phyloP scores from a whole-genome alignment of 1,284 basidiomycete genomes.

The Ganoderma lingzhi region DNA sequence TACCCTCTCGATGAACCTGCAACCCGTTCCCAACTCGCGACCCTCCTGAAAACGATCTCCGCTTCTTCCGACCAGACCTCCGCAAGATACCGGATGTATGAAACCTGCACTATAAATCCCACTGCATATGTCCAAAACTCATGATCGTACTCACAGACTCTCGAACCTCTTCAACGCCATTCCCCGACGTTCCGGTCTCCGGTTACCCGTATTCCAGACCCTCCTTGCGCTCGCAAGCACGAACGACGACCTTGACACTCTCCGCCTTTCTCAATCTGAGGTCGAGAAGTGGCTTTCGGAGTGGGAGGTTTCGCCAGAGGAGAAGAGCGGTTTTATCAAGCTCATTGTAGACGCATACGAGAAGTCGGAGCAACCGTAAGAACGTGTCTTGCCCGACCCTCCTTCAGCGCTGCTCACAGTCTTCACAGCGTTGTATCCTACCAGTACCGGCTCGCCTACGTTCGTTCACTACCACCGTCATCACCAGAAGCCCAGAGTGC shows the following conservation, averaged over 20 bases:
- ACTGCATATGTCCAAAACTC: constrained; percentile 15
- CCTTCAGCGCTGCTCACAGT: not conserved
- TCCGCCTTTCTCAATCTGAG: constrained; percentile 69
- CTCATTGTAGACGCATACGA: constrained; percentile 70
- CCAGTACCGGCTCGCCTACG: constrained; percentile 67
- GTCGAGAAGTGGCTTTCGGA: constrained; percentile 81
- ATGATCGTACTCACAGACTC: constrained; percentile 56
- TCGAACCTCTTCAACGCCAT: constrained; percentile 90
- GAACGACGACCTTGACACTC: constrained; percentile 75
- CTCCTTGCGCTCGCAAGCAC: constrained; percentile 72
- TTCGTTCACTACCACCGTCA: constrained; percentile 64
- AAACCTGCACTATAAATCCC: not conserved
- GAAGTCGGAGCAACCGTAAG: constrained; percentile 65
- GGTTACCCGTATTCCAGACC: constrained; percentile 70
- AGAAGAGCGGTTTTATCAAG: constrained; percentile 78
- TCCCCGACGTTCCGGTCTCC: constrained; percentile 73
- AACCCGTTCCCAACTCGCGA: constrained; percentile 55
- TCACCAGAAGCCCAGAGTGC: constrained; percentile 58
- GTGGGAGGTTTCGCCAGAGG: constrained; percentile 75
- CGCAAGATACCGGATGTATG: constrained; percentile 78
- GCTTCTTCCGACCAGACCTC: constrained; percentile 58
- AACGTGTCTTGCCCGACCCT: constrained; percentile 24
- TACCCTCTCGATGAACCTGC: constrained; percentile 64
- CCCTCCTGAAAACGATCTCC: constrained; percentile 64
- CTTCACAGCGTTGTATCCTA: constrained; percentile 63